These are phyloP conservation scores for Metarhizium album DNA, from an alignment of 2,329 filamentous ascomycete genomes.

Conservation along the genomic window DNA sequence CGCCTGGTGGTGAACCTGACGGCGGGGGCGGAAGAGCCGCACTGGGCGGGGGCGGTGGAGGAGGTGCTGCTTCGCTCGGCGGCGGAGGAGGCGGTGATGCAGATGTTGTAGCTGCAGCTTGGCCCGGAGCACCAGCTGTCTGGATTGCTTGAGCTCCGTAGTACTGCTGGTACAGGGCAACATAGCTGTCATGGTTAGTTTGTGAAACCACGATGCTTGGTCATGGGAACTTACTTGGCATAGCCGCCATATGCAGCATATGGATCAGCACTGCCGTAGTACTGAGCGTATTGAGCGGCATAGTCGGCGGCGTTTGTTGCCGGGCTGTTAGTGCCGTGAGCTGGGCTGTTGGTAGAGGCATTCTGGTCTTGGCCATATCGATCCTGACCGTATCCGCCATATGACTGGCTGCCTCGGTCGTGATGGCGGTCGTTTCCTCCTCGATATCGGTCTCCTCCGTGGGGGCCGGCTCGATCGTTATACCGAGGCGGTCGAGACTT, in stretches of 20 bases:
- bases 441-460: slow-evolving; percentile 20
- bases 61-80: slow-evolving; percentile 48
- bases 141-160: slow-evolving; percentile 38
- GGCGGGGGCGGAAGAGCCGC: slow-evolving; percentile 39
- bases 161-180: slow-evolving; percentile 66
- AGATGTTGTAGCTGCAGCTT: slow-evolving; percentile 32
- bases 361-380: slow-evolving; percentile 18
- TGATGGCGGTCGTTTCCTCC: slow-evolving; percentile 19
- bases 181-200: slow-evolving; percentile 33
- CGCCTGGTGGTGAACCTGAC: slow-evolving; percentile 41
- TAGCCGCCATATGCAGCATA: slow-evolving; percentile 91
- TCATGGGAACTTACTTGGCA: slow-evolving; percentile 44
- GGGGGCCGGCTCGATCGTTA: slow-evolving; percentile 34
- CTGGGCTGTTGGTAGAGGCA: slow-evolving; percentile 25
- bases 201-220: neutral
- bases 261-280: slow-evolving; percentile 66
- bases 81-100: slow-evolving; percentile 51
- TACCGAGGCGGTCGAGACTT: slow-evolving; percentile 68
- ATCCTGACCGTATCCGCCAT: slow-evolving; percentile 15
- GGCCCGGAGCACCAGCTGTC: slow-evolving; percentile 29
- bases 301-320: slow-evolving; percentile 44
- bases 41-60: slow-evolving; percentile 39
- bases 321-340: slow-evolving; percentile 18
- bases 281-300: slow-evolving; percentile 72
- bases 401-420: slow-evolving; percentile 18